Percentiles rank a stretch among this genome's conserved stretches.
phyloP scores from a whole-genome alignment of 768 basidiomycete genomes.

The Leucogyrophana mollusca region DNA sequence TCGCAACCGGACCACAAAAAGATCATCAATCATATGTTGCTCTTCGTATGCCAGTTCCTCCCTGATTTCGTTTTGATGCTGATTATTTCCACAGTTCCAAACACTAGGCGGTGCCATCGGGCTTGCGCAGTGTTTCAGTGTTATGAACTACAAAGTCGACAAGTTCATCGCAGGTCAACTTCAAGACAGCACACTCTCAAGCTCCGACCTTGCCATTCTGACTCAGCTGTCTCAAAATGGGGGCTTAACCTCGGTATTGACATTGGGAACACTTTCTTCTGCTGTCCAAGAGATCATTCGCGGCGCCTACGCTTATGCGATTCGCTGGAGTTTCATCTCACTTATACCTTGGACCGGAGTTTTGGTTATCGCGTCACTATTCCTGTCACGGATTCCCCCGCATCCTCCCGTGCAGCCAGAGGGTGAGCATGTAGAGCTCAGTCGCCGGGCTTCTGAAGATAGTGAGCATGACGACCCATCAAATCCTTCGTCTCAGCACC shows the following conservation, averaged over 20 bases:
- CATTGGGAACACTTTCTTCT: constrained; percentile 35
- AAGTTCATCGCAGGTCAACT: constrained; percentile 26
- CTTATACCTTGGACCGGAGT: constrained; percentile 48
- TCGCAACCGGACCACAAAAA: constrained; percentile 41
- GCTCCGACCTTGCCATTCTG: constrained; percentile 27
- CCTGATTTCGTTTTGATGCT: too few relatives aligned
- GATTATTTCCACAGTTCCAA: constrained; percentile 33
- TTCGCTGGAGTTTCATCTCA: constrained; percentile 44
- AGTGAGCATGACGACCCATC: too few relatives aligned
- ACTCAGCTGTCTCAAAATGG: constrained; percentile 18
- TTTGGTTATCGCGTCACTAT: constrained; percentile 32
- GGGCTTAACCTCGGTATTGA: constrained; percentile 32
- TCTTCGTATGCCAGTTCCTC: constrained; percentile 38
- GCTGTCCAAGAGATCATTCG: constrained; percentile 33
- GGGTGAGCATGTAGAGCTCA: too few relatives aligned
- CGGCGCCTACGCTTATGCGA: constrained; percentile 40
- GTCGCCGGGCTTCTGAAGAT: too few relatives aligned
- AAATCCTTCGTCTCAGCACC: too few relatives aligned
- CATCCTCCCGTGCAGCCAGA: too few relatives aligned
- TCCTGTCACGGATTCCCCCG: constrained; percentile 33
- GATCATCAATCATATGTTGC: constrained; percentile 38
- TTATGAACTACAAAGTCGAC: constrained; percentile 43
- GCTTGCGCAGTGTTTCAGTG: constrained; percentile 50
- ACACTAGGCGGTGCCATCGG: constrained; percentile 52
- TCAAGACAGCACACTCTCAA: constrained; percentile 25